Base-by-base conservation (phyloP, 139 green algal species). In the Coccomyxa sp. region DNA sequence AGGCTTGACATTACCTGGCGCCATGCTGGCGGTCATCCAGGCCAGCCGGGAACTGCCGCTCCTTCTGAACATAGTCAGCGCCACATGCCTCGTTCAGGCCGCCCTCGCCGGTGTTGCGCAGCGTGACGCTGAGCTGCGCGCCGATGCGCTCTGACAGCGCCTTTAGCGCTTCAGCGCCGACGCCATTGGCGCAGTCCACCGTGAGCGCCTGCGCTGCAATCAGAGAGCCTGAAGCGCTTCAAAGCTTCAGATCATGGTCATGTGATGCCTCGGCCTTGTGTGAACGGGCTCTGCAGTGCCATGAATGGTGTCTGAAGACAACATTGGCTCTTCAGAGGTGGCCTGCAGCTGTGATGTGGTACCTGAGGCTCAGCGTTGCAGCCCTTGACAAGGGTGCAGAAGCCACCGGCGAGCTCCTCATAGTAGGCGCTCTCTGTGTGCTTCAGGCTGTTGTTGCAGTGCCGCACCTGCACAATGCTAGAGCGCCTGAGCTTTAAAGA, bases 41-140 rank as follows among this genome's bases (percentile, higher is more conserved):
- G 14, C 77, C 79, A 0, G 38, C 33, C 2, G 96, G 94, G 44
- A 84, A 80, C 44, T 74, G 33, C 39, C 82, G 78, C 77, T 97
- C 89, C 79, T 98, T 99, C 84, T 99, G 95, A 44, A 99, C 91
- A 70, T 89, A 97, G 83, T 99, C 96, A 14, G 95, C 93, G 2
- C 96, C 96, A 73, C 92, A 97, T n/a, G 50, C 39, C 39, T 89
- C 73, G 80, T 98, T 99, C 39, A 99, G 88, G 58, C 55, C 71
- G 8, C 90, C 87, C 9, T 72, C 77, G 14, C 82, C 55, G 40
- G 24, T 76, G 78, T 86, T 86, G 58, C 34, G 40, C 79, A 97
- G 72, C 27, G 76, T 24, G 9, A 97, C 77, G 35, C 39, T 37
- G 8, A 93, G 68, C n/a, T 82, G 50, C 31, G 55, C 29, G n/a